Evolutionary conservation across 768 basidiomycete genomes (phyloP).

Genomic region (Russula vinacea): DNA sequence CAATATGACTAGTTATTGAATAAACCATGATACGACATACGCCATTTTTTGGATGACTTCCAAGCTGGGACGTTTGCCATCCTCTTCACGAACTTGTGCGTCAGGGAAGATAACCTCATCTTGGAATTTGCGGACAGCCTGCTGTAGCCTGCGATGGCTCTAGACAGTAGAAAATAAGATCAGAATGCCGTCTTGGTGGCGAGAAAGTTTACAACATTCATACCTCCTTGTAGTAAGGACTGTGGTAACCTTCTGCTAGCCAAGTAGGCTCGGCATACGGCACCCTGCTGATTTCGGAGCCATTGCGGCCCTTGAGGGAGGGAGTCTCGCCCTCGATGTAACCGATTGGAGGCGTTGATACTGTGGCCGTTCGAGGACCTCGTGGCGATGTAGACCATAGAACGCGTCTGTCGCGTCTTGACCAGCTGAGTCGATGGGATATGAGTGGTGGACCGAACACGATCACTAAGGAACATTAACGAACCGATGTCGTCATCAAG

Average conservation of each 20-base stretch:
- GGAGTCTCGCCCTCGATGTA: constrained; percentile 59
- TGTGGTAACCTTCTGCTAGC: constrained; percentile 66
- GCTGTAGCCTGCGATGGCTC: constrained; percentile 62
- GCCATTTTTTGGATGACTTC: constrained; percentile 80
- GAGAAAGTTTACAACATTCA: constrained; percentile 25
- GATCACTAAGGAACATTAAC: neutral
- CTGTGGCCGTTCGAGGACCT: constrained; percentile 74
- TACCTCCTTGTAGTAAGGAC: constrained; percentile 75
- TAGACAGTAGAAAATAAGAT: constrained; percentile 34
- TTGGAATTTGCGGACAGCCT: constrained; percentile 60
- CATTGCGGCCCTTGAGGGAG: constrained; percentile 46
- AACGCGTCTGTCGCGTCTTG: constrained; percentile 86
- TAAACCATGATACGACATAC: constrained; percentile 39
- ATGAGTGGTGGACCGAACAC: neutral
- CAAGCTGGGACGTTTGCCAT: constrained; percentile 83
- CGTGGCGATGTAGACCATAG: constrained; percentile 83
- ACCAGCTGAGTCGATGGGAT: constrained; percentile 50
- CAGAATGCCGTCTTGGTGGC: neutral
- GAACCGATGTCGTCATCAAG: constrained; percentile 73
- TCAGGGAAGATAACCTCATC: constrained; percentile 59
- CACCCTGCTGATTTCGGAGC: constrained; percentile 65
- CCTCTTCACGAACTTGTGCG: constrained; percentile 67
- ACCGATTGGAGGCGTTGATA: constrained; percentile 77
- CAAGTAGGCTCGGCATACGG: constrained; percentile 91
- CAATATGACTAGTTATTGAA: neutral